A percentile compares a stretch with the other conserved stretches of the same genome.
Evolutionary conservation across 129 eudicot species (phyloP).

Genomic region (Escallonia rubra): DNA sequence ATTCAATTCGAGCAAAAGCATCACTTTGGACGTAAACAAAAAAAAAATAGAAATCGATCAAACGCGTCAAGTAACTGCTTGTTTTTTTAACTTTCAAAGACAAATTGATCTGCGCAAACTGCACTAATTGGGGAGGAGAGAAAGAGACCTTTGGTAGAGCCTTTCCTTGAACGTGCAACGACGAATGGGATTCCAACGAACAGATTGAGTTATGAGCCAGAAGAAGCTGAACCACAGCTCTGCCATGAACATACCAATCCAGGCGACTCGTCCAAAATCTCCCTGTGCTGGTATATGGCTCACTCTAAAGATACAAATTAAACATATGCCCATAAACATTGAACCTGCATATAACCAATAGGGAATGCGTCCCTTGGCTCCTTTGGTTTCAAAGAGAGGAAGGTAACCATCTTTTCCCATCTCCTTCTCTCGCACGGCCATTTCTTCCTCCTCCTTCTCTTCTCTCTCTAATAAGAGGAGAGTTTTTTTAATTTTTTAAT

Average conservation of each 20-base stretch:
- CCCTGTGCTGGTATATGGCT: constrained; percentile 15
- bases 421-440: neutral
- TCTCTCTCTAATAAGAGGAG: too few relatives aligned
- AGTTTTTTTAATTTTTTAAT: too few relatives aligned
- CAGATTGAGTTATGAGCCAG: constrained; percentile 26
- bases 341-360: too few relatives aligned
- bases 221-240: constrained; percentile 31
- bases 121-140: neutral
- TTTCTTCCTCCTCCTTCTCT: too few relatives aligned
- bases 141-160: neutral
- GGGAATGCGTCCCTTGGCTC: too few relatives aligned
- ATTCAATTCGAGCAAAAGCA: neutral
- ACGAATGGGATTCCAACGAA: constrained; percentile 27
- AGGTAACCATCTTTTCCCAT: constrained; percentile 15
- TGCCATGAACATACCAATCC: constrained; percentile 26
- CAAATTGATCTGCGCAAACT: neutral
- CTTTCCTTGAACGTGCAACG: neutral
- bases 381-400: neutral
- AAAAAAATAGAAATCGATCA: neutral
- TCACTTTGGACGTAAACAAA: too few relatives aligned
- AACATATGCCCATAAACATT: too few relatives aligned
- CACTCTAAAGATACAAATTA: constrained; percentile 15
- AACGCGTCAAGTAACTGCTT: neutral
- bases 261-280: constrained; percentile 14
- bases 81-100: neutral